phyloP scores from a whole-genome alignment of 2,329 filamentous ascomycete species.

The Pseudogymnoascus sp. region DNA sequence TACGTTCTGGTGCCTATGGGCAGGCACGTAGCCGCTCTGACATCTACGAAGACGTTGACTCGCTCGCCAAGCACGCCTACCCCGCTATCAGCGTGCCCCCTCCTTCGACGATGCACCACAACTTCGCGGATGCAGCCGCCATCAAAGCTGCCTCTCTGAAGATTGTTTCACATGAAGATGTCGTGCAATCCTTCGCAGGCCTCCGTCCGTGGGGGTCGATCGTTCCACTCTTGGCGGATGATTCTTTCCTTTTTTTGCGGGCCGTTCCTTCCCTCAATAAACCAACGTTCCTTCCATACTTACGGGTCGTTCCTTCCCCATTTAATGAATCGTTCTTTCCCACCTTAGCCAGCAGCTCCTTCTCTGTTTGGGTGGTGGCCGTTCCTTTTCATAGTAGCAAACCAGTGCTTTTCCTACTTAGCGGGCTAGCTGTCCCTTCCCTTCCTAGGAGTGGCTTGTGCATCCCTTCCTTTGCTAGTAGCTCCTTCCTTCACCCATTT shows the following conservation, averaged over 20 bases:
- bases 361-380: no score
- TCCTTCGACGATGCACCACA: not conserved
- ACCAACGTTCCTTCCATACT: no score
- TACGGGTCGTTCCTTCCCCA: no score
- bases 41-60: not conserved
- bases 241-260: not conserved
- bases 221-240: not conserved
- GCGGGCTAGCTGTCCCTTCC: no score
- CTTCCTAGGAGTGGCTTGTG: no score
- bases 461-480: no score
- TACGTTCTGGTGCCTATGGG: not conserved
- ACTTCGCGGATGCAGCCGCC: not conserved
- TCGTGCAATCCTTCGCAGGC: not conserved
- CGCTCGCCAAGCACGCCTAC: not conserved
- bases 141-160: not conserved
- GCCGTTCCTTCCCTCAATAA: not conserved
- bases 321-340: no score
- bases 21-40: not conserved
- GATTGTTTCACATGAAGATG: not conserved
- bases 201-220: not conserved
- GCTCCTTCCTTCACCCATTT: no score
- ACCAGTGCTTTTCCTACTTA: no score
- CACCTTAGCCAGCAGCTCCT: no score
- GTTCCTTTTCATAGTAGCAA: no score
- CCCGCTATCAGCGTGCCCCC: not conserved